phyloP scores from a whole-genome alignment of 2,329 filamentous ascomycete species.

The Microdochium trichocladiopsis region DNA sequence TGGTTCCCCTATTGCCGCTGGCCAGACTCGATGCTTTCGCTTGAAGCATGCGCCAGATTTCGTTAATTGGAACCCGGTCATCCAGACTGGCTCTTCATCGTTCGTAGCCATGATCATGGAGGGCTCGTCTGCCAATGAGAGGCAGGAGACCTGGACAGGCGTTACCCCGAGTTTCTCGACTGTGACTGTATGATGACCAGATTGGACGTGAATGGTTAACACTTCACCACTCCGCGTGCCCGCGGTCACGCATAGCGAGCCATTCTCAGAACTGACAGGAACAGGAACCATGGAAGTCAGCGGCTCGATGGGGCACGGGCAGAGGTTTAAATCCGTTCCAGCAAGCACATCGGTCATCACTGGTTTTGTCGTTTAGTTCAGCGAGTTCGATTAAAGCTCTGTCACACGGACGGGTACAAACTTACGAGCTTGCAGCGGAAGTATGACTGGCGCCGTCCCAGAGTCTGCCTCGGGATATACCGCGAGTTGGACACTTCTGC shows the following conservation, averaged over 20 bases:
- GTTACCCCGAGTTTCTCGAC: slow-evolving; percentile 17
- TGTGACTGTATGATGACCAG: slow-evolving; percentile 6
- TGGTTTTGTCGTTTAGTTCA: not conserved
- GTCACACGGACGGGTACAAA: not conserved
- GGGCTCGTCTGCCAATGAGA: slow-evolving; percentile 30
- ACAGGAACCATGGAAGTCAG: slow-evolving; percentile 42
- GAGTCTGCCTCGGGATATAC: not conserved
- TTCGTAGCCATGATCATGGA: slow-evolving; percentile 34
- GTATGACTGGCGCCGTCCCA: not conserved
- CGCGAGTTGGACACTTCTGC: slow-evolving; percentile 3
- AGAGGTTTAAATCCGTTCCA: not conserved
- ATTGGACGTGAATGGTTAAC: slow-evolving; percentile 26
- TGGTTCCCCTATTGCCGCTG: slow-evolving; percentile 40
- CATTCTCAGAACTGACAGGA: slow-evolving; percentile 16
- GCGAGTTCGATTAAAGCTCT: not conserved
- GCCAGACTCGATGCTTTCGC: slow-evolving; percentile 39
- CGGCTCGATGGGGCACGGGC: slow-evolving; percentile 25
- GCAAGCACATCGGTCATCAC: not conserved
- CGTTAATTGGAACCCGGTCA: slow-evolving; percentile 9
- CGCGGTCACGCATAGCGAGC: slow-evolving; percentile 25
- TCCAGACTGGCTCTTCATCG: slow-evolving; percentile 14
- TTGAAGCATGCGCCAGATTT: slow-evolving; percentile 20
- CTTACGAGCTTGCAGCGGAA: not conserved
- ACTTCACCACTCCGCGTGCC: slow-evolving; percentile 48
- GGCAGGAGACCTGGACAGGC: slow-evolving; percentile 15